Evolutionary conservation across 495 filamentous ascomycete genomes (phyloP), one percentile per base, ranked within the genome.

Genomic region (Xanthoparmelia taractica): DNA sequence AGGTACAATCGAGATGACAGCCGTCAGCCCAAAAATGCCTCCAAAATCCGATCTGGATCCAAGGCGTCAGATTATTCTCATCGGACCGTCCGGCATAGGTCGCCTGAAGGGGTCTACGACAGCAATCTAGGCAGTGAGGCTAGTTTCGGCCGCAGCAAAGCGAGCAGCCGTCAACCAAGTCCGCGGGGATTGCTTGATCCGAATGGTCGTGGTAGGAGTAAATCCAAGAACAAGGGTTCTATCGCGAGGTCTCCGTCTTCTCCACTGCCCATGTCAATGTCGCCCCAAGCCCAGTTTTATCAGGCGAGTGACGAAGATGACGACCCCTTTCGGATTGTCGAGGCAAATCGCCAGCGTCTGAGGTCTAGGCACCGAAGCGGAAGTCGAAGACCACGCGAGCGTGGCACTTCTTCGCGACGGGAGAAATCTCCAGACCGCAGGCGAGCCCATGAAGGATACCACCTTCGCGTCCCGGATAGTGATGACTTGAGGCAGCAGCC

Each of bases 161-260:
- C 73, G 11, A 73, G 73, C 59, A 79, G 77, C 58, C 84, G 84
- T 45, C 74, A 72, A 45, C 75, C 74, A 52, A 85, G 83, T 59
- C 78, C 78, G 8, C 76, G 80, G 29, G 74, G 77, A 13, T 73
- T 67, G 47, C 74, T 67, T 63, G 77, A 71, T 67, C 75, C 66
- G 7, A 69, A 71, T 45, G 73, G 64, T 63, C 81, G 76, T 61
- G 83, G 73, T 52, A 83, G 73, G 71, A 89, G 74, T 68, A 76
- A 83, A 29, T 66, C 64, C 33, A 72, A 70, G 4, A 77, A 80
- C n/a, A 80, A 82, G 33, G 78, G 78, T 4, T 84, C 87, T 33
- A 63, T 74, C n/a, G 76, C 79, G 55, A 75, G 88, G 47, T 96
- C 92, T 4, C 90, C 92, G 36, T 90, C 91, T 0, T 91, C 88